phyloP scores from a whole-genome alignment of 306 rosid species.

The Cucumis cinereus region DNA sequence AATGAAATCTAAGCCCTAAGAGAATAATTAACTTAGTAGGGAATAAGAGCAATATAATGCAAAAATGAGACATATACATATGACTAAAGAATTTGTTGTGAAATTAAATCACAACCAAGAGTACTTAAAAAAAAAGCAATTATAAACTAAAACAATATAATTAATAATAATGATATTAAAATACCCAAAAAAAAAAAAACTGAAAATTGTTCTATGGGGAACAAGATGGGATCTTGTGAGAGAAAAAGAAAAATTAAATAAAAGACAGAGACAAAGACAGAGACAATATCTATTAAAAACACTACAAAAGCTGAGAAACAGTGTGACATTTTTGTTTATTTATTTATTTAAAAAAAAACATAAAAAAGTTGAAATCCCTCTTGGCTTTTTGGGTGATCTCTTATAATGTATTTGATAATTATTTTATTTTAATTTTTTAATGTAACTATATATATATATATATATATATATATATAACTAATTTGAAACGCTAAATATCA shows the following conservation, averaged over 20 bases:
- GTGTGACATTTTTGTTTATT: neutral
- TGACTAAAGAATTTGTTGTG: too few relatives aligned
- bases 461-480: too few relatives aligned
- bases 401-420: neutral
- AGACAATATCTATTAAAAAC: neutral
- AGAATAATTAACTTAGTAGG: too few relatives aligned
- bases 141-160: neutral
- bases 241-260: neutral
- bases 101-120: too few relatives aligned
- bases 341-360: too few relatives aligned
- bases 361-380: neutral
- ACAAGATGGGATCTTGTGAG: conserved; percentile 3
- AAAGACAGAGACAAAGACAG: neutral
- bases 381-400: neutral
- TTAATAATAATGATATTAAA: too few relatives aligned
- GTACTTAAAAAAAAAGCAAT: neutral
- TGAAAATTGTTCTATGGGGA: neutral
- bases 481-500: too few relatives aligned
- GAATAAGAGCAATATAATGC: too few relatives aligned
- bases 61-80: too few relatives aligned
- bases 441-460: too few relatives aligned
- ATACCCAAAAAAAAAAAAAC: neutral
- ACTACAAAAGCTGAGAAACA: conserved; percentile 3
- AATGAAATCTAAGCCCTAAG: too few relatives aligned
- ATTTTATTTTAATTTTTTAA: neutral